Evolutionary conservation across 164 flowering plant genomes (phyloP).

Genomic region (Macadamia integrifolia): DNA sequence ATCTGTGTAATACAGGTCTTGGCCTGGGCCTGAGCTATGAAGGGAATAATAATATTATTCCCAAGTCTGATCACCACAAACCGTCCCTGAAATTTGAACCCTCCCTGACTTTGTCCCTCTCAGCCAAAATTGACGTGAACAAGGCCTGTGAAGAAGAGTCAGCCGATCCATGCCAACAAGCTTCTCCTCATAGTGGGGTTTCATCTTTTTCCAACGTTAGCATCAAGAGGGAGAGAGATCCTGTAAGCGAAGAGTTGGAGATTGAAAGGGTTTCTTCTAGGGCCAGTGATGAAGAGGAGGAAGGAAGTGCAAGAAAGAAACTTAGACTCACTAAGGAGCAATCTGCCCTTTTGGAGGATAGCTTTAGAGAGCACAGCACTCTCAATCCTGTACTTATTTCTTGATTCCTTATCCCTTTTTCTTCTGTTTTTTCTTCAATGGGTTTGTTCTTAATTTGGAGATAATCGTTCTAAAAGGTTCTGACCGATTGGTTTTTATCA

Average conservation of each 20-base stretch:
- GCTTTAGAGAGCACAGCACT: conserved; percentile 80
- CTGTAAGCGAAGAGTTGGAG: conserved; percentile 45
- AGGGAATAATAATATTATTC: background rate
- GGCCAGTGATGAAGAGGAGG: conserved; percentile 76
- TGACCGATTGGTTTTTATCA: conserved; percentile 19
- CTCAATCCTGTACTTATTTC: conserved; percentile 66
- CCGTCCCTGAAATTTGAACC: conserved; percentile 34
- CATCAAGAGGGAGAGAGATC: conserved; percentile 66
- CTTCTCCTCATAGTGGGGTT: conserved; percentile 35
- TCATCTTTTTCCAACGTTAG: conserved; percentile 66
- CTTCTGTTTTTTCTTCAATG: background rate
- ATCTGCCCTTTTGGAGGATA: conserved; percentile 80
- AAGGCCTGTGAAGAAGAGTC: conserved; percentile 13
- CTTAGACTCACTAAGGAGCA: conserved; percentile 85
- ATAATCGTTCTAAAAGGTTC: no score
- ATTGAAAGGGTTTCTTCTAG: conserved; percentile 30
- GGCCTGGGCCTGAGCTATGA: conserved; percentile 44
- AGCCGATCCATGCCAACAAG: conserved; percentile 24
- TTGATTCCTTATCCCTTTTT: background rate
- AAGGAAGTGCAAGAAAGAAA: conserved; percentile 67
- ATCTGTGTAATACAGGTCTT: conserved; percentile 49
- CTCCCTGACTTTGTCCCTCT: conserved; percentile 45
- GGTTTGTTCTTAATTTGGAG: background rate
- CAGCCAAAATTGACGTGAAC: conserved; percentile 15
- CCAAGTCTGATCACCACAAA: conserved; percentile 2